Conservation (phyloP, 1,284 basidiomycete genomes). For the Amylostereum areolatum region DNA sequence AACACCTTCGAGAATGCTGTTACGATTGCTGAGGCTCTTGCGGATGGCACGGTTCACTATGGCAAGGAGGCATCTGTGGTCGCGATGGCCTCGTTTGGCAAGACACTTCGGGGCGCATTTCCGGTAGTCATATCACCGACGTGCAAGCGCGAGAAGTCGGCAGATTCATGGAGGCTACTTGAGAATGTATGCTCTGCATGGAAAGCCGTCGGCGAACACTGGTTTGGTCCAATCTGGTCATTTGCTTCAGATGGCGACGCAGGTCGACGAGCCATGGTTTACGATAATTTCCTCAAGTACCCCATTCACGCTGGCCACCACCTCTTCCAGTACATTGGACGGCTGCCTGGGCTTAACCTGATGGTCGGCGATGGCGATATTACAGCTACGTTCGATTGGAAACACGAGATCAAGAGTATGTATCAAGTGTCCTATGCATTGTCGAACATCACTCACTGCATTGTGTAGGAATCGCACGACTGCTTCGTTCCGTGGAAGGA, state of each 20-base stretch:
- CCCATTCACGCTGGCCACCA: no score
- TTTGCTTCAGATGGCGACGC: no score
- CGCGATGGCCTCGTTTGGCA: conserved; percentile 9
- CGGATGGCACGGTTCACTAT: conserved; percentile 7
- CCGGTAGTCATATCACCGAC: conserved; percentile 11
- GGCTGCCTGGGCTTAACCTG: conserved; percentile 15
- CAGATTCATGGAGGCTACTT: neutral
- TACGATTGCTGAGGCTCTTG: conserved; percentile 4
- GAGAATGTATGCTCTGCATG: no score
- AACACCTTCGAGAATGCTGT: conserved; percentile 3
- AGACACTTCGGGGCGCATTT: conserved; percentile 1
- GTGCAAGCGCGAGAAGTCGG: conserved; percentile 9
- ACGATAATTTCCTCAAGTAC: no score
- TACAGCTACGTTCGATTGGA: conserved; percentile 17
- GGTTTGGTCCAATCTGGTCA: no score
- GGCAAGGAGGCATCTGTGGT: conserved; percentile 14
- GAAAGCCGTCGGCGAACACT: no score
- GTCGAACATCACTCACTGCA: neutral
- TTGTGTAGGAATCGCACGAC: no score
- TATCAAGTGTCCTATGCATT: no score
- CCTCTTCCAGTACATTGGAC: no score
- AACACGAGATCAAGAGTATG: conserved; percentile 20
- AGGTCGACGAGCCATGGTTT: no score
- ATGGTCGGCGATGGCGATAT: conserved; percentile 11
- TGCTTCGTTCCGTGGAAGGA: no score